These are phyloP conservation scores for Fusarium liriodendri DNA, from an alignment of 2,329 filamentous ascomycete species.

Conservation along the genomic window DNA sequence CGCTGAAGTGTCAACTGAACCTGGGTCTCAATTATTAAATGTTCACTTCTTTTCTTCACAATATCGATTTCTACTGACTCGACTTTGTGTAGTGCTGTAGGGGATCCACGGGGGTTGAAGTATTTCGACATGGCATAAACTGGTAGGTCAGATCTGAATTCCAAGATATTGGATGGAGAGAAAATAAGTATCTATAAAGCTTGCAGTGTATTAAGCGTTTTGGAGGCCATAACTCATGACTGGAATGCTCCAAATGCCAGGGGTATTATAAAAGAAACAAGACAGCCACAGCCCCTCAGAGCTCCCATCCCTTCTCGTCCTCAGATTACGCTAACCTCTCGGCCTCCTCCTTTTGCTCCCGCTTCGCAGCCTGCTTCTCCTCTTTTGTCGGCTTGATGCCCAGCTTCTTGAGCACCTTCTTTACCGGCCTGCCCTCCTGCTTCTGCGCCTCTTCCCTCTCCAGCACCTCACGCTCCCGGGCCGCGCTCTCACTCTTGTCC, in stretches of 20 bases:
- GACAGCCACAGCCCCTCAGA: not conserved
- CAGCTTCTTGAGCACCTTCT: constrained; percentile 56
- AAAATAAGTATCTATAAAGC: not conserved
- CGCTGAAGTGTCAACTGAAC: not conserved
- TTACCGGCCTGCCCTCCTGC: constrained; percentile 43
- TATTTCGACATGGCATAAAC: not conserved
- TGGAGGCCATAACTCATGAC: constrained; percentile 13
- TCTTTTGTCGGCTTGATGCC: constrained; percentile 47
- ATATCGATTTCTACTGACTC: not conserved
- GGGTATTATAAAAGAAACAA: constrained; percentile 32
- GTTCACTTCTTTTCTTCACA: not conserved
- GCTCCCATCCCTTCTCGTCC: not conserved
- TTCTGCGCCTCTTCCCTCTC: constrained; percentile 56
- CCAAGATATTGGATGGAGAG: too few relatives aligned
- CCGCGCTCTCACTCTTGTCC: constrained; percentile 71
- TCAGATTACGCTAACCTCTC: constrained; percentile 13
- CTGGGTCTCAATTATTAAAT: not conserved
- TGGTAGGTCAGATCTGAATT: not conserved
- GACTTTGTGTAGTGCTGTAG: not conserved
- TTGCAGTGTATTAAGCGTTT: constrained; percentile 1
- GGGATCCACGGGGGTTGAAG: not conserved
- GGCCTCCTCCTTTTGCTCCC: constrained; percentile 31
- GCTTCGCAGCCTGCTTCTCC: constrained; percentile 36
- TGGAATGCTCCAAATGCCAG: constrained; percentile 10
- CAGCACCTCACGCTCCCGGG: constrained; percentile 60